Evolutionary conservation across 352 stramenopile genomes (phyloP).

Genomic region (Pseudoperonospora humuli): DNA sequence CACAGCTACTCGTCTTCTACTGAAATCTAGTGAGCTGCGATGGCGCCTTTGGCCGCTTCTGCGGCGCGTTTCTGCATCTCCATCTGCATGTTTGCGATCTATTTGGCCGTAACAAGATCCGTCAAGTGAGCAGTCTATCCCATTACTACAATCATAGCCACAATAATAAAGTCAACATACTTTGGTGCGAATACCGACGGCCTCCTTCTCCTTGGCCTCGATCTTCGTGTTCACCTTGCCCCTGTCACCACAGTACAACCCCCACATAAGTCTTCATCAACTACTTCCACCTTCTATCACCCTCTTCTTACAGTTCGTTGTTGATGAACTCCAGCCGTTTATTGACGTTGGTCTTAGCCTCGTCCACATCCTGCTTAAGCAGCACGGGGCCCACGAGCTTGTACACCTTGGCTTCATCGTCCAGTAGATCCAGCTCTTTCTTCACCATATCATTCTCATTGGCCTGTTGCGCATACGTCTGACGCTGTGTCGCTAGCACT

Average conservation of each 20-base stretch:
- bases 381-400: constrained; percentile 93
- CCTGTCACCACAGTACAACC: constrained; percentile 19
- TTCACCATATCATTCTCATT: constrained; percentile 97
- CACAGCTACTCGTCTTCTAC: background rate
- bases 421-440: constrained; percentile 85
- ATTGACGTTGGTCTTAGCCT: constrained; percentile 91
- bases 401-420: constrained; percentile 87
- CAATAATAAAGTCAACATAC: constrained; percentile 21
- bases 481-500: constrained; percentile 77
- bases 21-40: constrained; percentile 30
- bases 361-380: constrained; percentile 91
- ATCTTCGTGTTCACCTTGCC: constrained; percentile 85
- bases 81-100: constrained; percentile 87
- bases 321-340: constrained; percentile 96
- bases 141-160: too few relatives aligned
- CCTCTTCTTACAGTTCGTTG: constrained; percentile 74
- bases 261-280: background rate
- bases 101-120: constrained; percentile 5
- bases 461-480: constrained; percentile 88
- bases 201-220: constrained; percentile 87
- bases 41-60: constrained; percentile 60
- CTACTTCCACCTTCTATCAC: background rate
- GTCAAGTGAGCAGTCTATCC: background rate
- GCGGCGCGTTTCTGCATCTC: constrained; percentile 84
- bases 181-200: constrained; percentile 80